These are phyloP conservation scores for Fusarium devonianum DNA, from an alignment of 2,329 filamentous ascomycete genomes.

Conservation along the genomic window DNA sequence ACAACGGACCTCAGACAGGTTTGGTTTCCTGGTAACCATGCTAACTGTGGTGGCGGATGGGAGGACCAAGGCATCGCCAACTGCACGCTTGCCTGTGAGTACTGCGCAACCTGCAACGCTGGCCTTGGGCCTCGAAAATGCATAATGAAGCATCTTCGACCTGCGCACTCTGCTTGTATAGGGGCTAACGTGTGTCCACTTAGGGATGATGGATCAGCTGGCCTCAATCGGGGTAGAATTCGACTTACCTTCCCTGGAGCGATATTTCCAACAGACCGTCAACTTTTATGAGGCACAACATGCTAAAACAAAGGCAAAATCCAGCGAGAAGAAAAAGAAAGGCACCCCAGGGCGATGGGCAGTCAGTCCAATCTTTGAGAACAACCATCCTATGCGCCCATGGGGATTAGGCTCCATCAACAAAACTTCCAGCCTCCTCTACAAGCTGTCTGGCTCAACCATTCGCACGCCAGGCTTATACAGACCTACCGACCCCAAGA, in stretches of 20 bases:
- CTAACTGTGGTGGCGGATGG: constrained; percentile 75
- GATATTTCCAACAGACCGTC: constrained; percentile 49
- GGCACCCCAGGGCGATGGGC: constrained; percentile 50
- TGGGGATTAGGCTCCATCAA: constrained; percentile 58
- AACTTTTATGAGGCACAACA: constrained; percentile 43
- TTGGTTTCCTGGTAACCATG: constrained; percentile 77
- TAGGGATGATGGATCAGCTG: constrained; percentile 66
- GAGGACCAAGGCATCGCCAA: constrained; percentile 56
- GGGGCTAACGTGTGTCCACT: constrained; percentile 2
- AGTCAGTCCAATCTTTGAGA: constrained; percentile 54
- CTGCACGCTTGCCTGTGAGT: constrained; percentile 50
- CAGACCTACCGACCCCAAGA: constrained; percentile 52
- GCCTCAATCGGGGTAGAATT: constrained; percentile 60
- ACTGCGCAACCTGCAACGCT: too few relatives aligned
- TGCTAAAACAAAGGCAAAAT: constrained; percentile 12
- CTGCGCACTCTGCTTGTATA: too few relatives aligned
- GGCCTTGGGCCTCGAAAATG: too few relatives aligned
- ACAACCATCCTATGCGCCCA: constrained; percentile 56
- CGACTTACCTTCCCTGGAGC: constrained; percentile 50
- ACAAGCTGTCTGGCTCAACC: constrained; percentile 53
- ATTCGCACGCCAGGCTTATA: constrained; percentile 58
- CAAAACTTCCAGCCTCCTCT: constrained; percentile 50
- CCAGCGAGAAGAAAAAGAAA: constrained; percentile 27
- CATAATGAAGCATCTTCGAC: too few relatives aligned
- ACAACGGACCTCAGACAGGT: constrained; percentile 58